Percentiles rank a stretch among this genome's conserved stretches.
Evolutionary conservation across 306 rosid species (phyloP).

Genomic region (Corylus americana): DNA sequence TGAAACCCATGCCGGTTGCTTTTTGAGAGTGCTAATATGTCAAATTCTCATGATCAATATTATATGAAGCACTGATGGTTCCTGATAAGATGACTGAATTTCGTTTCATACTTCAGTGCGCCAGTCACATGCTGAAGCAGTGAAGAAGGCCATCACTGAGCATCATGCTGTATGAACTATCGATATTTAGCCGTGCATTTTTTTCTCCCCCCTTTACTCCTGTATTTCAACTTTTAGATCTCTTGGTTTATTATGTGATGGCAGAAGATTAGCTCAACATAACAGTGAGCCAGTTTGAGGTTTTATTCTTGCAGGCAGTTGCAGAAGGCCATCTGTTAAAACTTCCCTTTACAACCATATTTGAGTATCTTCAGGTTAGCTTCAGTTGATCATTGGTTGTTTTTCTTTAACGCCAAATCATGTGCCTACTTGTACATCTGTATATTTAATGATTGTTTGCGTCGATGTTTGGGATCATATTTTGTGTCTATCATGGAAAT

Average conservation of each 20-base stretch:
- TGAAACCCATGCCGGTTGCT: conserved; percentile 8
- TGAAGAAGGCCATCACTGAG: conserved; percentile 62
- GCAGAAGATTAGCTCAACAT: conserved; percentile 20
- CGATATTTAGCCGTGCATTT: conserved; percentile 19
- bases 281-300: conserved; percentile 18
- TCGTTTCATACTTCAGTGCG: conserved; percentile 53
- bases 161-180: conserved; percentile 69
- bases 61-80: conserved; percentile 11
- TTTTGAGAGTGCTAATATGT: conserved; percentile 5
- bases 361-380: conserved; percentile 96
- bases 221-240: conserved; percentile 16
- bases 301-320: conserved; percentile 65
- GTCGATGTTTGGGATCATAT: not conserved
- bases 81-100: conserved; percentile 34
- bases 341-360: conserved; percentile 80
- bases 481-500: not conserved
- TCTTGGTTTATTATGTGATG: conserved; percentile 6
- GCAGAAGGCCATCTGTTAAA: conserved; percentile 62
- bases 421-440: not conserved
- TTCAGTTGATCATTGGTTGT: conserved; percentile 13
- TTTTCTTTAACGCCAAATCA: conserved; percentile 18
- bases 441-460: not conserved
- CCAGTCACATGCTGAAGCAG: conserved; percentile 65
- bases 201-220: conserved; percentile 9
- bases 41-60: conserved; percentile 8